Conservation (phyloP, 495 filamentous ascomycete genomes). For the Neurospora sp. region DNA sequence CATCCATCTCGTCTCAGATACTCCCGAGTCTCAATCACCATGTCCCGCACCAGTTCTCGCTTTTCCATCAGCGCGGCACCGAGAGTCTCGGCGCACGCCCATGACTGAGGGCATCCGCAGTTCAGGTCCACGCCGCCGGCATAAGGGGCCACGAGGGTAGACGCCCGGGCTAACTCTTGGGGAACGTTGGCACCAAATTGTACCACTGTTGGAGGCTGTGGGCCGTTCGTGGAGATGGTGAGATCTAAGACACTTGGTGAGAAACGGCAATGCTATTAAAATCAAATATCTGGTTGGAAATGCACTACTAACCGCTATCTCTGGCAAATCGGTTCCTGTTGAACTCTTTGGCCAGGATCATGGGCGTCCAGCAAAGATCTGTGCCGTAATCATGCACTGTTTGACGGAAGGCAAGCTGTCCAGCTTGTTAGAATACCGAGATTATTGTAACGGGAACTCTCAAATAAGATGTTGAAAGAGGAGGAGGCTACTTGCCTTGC, state of each 20-base stretch:
- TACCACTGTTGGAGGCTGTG: conserved; percentile 48
- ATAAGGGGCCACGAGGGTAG: conserved; percentile 48
- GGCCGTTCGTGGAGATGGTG: conserved; percentile 27
- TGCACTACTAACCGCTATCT: conserved; percentile 26
- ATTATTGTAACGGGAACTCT: background rate
- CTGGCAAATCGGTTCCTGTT: conserved; percentile 48
- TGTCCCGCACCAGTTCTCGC: conserved; percentile 47
- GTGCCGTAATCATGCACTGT: conserved; percentile 48
- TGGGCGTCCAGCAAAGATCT: conserved; percentile 59
- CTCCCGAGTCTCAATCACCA: conserved; percentile 42
- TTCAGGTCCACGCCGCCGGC: conserved; percentile 56
- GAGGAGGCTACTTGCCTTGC: conserved; percentile 30
- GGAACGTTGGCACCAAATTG: conserved; percentile 52
- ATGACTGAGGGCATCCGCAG: conserved; percentile 60
- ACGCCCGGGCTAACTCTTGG: conserved; percentile 48
- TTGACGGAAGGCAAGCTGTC: conserved; percentile 51
- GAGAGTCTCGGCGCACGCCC: conserved; percentile 53
- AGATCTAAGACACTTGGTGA: conserved; percentile 20
- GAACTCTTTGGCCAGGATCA: conserved; percentile 65
- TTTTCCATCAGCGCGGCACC: conserved; percentile 55
- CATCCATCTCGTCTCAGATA: conserved; percentile 35
- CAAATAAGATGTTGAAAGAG: background rate
- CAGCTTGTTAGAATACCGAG: background rate
- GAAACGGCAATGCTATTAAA: too few species aligned
- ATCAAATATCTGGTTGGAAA: too few species aligned